Base-by-base conservation (phyloP, 2,329 filamentous ascomycete genomes). In the Fusarium longipes region DNA sequence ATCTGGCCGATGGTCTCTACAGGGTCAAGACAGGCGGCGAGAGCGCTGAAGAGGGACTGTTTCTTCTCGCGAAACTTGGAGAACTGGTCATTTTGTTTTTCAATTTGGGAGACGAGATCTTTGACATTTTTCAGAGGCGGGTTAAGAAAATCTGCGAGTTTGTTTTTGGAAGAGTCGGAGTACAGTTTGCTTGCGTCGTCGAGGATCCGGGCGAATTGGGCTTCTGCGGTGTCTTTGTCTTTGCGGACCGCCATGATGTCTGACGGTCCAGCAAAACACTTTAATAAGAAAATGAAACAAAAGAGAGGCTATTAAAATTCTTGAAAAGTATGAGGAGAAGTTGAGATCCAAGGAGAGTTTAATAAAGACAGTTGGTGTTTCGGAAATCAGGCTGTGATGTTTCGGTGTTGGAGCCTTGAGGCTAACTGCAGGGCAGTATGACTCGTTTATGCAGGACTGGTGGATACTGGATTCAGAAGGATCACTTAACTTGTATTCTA, bases 1-100 rank as follows among this genome's bases (percentile, higher is more conserved):
- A 80, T 73, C 27, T 77, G 75, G 1, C 81, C 81, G 17, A 82
- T 73, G 8, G 77, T 48, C 63, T 83, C 79, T 15, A 83, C 67
- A 2, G 82, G 80, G 12, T 66, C 61, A 11, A 81, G 70, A 6
- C 76, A 74, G 0, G 71, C 65, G 2, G 72, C 60, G 40, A 82
- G 49, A 20, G 72, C 74, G 39, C 75, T 69, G 45, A 80, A 81
- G 29, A 82, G 60, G 17, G 61, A 65, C 25, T 77, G 75, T 1
- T 75, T 70, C 52, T 73, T 79, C 30, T 74, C 74, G 11, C 80
- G 76, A 51, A 81, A 82, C n/a, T 73, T 62, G 8, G 61, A 39
- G 43, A 82, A 82, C 24, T 74, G 64, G 4, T 74, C 70, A 68
- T 82, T 81, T 38, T 80, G 75, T 8, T 62, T 55, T 14, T 75